These are phyloP conservation scores for Rhizopus delemar DNA, from an alignment of 371 early-diverging fungal species.

Conservation along the genomic window DNA sequence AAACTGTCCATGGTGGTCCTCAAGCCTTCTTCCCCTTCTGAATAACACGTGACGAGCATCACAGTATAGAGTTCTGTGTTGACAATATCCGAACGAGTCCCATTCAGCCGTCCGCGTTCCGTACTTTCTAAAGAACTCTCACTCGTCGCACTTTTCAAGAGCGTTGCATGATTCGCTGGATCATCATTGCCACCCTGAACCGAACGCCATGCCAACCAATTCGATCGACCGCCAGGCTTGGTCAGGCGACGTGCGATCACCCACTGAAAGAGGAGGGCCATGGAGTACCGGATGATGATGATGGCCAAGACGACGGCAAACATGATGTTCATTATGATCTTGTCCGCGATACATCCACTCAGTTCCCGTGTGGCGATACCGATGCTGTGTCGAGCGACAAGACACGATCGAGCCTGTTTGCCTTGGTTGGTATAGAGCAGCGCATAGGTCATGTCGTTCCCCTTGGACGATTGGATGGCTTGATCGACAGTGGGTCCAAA, in stretches of 20 bases:
- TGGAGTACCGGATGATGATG: conserved; percentile 54
- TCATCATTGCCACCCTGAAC: conserved; percentile 51
- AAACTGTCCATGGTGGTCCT: conserved; percentile 84
- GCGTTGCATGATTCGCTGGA: conserved; percentile 44
- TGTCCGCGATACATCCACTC: conserved; percentile 60
- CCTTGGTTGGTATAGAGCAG: conserved; percentile 36
- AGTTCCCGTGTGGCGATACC: conserved; percentile 54
- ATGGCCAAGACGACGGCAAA: conserved; percentile 50
- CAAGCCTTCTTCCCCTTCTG: conserved; percentile 77
- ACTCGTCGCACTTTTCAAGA: conserved; percentile 9
- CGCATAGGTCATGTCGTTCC: conserved; percentile 49
- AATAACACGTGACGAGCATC: conserved; percentile 76
- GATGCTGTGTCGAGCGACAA: conserved; percentile 44
- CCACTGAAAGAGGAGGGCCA: conserved; percentile 69
- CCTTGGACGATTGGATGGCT: conserved; percentile 33
- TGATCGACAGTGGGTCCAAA: conserved; percentile 34
- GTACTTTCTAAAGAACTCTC: background rate
- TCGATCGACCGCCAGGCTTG: conserved; percentile 51
- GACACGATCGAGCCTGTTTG: conserved; percentile 42
- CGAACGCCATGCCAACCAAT: conserved; percentile 55
- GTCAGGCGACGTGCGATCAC: conserved; percentile 46
- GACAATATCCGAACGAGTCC: conserved; percentile 38
- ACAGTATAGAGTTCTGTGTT: conserved; percentile 52
- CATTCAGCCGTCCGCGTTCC: conserved; percentile 18
- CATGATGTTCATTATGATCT: conserved; percentile 49